These are phyloP conservation scores for Tremella yokohamensis DNA, from an alignment of 768 basidiomycete species.

Conservation along the genomic window DNA sequence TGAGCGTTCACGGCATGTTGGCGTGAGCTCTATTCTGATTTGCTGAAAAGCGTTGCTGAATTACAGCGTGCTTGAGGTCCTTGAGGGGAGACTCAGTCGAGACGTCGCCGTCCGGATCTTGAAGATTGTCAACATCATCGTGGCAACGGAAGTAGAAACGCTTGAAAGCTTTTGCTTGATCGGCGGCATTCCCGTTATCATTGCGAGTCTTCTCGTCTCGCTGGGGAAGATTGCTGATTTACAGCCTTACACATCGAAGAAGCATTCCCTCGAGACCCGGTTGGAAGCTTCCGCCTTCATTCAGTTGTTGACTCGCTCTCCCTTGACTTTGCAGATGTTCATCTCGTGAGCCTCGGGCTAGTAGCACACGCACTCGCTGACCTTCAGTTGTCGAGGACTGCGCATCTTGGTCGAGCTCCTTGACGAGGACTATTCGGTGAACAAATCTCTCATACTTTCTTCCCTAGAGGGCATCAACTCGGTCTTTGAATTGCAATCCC, in stretches of 20 bases:
- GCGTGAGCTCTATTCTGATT: slow-evolving; percentile 53
- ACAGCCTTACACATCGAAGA: slow-evolving; percentile 83
- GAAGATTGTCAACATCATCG: slow-evolving; percentile 80
- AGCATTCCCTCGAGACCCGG: slow-evolving; percentile 85
- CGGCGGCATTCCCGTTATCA: slow-evolving; percentile 89
- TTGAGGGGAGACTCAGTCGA: slow-evolving; percentile 79
- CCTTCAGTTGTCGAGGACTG: slow-evolving; percentile 78
- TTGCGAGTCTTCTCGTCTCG: slow-evolving; percentile 53
- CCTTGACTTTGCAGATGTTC: slow-evolving; percentile 95
- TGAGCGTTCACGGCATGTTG: slow-evolving; percentile 89
- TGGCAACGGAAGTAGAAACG: slow-evolving; percentile 69
- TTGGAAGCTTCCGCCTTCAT: slow-evolving; percentile 95
- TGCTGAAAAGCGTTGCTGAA: neutral
- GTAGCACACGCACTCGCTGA: neutral
- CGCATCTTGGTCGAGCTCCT: slow-evolving; percentile 91
- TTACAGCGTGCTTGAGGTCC: slow-evolving; percentile 69
- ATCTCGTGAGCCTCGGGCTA: slow-evolving; percentile 69
- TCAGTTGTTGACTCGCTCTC: slow-evolving; percentile 78
- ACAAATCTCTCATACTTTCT: slow-evolving; percentile 83
- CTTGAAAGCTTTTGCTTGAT: slow-evolving; percentile 88
- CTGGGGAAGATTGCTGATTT: neutral
- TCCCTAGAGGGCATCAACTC: slow-evolving; percentile 91
- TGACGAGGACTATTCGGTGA: slow-evolving; percentile 91
- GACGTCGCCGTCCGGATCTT: slow-evolving; percentile 81
- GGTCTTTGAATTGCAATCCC: slow-evolving; percentile 92